A percentile compares a stretch with the other conserved stretches of the same genome.
phyloP scores from a whole-genome alignment of 2,329 filamentous ascomycete genomes.

The Botrytis cinerea region DNA sequence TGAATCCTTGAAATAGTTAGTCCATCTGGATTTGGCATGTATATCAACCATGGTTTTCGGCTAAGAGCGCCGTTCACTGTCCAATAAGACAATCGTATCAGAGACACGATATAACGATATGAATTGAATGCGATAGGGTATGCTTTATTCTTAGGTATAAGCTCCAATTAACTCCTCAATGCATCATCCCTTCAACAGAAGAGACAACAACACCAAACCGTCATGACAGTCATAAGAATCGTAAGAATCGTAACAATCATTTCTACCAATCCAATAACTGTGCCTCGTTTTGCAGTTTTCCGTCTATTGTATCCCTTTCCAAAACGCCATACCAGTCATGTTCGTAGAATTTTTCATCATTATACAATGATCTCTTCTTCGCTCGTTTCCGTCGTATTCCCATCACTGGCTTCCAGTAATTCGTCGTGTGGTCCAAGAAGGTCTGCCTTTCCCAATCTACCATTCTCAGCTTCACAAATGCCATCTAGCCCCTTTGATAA shows the following conservation, averaged over 20 bases:
- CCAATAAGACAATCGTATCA: not conserved
- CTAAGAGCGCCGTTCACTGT: not conserved
- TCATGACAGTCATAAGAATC: not conserved
- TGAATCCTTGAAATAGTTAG: not conserved
- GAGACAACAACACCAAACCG: not conserved
- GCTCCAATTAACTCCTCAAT: slow-evolving; percentile 6
- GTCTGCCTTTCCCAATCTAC: not conserved
- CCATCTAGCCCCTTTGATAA: not conserved
- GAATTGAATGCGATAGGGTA: not conserved
- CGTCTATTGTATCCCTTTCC: not conserved
- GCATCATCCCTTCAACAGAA: not conserved
- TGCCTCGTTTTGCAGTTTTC: slow-evolving; percentile 13
- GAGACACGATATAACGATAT: not conserved
- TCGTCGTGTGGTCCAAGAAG: not conserved
- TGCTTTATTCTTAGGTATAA: slow-evolving; percentile 16
- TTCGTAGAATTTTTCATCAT: slow-evolving; percentile 4
- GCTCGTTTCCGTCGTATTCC: slow-evolving; percentile 28
- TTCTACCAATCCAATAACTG: not conserved
- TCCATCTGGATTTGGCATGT: not conserved
- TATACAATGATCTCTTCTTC: slow-evolving; percentile 31
- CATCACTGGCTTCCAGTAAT: slow-evolving; percentile 11
- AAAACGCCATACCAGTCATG: slow-evolving; percentile 18
- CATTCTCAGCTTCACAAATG: not conserved
- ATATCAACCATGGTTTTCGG: too few relatives aligned
- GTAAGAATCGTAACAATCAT: not conserved